These are phyloP conservation scores for Diaporthe aspalathi DNA, from an alignment of 2,329 filamentous ascomycete species.

Conservation along the genomic window DNA sequence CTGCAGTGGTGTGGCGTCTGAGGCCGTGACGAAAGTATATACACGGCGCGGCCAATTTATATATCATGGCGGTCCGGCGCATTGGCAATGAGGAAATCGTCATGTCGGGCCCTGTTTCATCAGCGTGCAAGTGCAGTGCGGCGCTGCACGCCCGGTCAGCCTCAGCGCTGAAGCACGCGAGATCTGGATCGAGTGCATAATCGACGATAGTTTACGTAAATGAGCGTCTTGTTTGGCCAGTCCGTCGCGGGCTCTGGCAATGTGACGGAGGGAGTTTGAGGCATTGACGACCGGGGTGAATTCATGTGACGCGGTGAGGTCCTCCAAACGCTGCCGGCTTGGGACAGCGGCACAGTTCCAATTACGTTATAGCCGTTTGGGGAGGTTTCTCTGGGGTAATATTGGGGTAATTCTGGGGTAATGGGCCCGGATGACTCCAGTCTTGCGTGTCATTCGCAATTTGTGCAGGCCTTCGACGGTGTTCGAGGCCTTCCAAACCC, in stretches of 20 bases:
- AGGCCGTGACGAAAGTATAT: neutral
- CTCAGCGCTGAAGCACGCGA: slow-evolving; percentile 29
- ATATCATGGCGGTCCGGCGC: slow-evolving; percentile 10
- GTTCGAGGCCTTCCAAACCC: slow-evolving; percentile 17
- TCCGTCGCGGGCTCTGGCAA: slow-evolving; percentile 3
- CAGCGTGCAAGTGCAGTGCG: neutral
- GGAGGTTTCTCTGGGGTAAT: slow-evolving; percentile 35
- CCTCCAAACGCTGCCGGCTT: slow-evolving; percentile 1
- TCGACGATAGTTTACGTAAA: slow-evolving; percentile 37
- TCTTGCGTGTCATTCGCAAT: slow-evolving; percentile 31
- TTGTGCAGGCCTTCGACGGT: neutral
- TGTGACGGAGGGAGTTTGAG: slow-evolving; percentile 21
- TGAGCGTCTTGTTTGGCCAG: slow-evolving; percentile 7
- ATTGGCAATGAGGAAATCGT: neutral
- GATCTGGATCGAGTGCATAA: slow-evolving; percentile 24
- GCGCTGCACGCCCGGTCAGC: neutral
- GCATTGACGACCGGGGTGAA: slow-evolving; percentile 17
- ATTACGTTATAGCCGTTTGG: slow-evolving; percentile 39
- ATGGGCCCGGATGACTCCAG: slow-evolving; percentile 26
- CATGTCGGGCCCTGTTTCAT: slow-evolving; percentile 15
- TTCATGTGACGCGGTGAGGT: slow-evolving; percentile 26
- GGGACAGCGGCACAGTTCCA: neutral
- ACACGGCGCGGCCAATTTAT: slow-evolving; percentile 16
- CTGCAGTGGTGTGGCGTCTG: neutral
- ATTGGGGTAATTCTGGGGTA: slow-evolving; percentile 40